Conservation (phyloP, 345 rosid species). For the Carallia brachiata region DNA sequence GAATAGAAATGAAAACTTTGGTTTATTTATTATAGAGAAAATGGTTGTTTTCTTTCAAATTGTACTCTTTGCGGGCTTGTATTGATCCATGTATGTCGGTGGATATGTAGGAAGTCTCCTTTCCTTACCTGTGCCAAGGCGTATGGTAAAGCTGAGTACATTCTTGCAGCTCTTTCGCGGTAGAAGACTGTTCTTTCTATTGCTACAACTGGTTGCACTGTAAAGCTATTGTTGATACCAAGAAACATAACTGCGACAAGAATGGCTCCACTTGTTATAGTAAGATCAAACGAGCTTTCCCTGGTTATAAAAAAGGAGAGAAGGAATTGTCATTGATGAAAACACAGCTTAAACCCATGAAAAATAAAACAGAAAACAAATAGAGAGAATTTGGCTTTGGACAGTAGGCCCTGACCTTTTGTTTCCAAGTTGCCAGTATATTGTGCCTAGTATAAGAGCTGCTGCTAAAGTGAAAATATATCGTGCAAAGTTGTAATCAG, state of each 20-base stretch:
- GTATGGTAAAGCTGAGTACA: conserved; percentile 54
- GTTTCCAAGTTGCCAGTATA: conserved; percentile 46
- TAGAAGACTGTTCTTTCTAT: conserved; percentile 62
- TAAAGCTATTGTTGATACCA: conserved; percentile 46
- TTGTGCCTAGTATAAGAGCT: conserved; percentile 41
- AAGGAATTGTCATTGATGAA: too few relatives aligned
- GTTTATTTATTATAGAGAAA: too few relatives aligned
- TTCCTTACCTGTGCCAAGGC: conserved; percentile 55
- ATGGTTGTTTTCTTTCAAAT: too few relatives aligned
- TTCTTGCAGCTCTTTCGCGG: conserved; percentile 59
- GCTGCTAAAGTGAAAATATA: conserved; percentile 36
- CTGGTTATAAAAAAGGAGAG: conserved; percentile 13
- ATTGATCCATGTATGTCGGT: too few relatives aligned
- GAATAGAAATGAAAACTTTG: too few relatives aligned
- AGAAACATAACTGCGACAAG: conserved; percentile 41
- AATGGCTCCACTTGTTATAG: conserved; percentile 49
- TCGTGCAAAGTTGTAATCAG: conserved; percentile 45
- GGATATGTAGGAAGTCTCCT: too few relatives aligned
- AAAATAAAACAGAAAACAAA: too few relatives aligned
- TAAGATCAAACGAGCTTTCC: conserved; percentile 36
- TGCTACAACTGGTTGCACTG: conserved; percentile 50
- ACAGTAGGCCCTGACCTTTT: conserved; percentile 25
- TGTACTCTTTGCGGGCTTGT: too few relatives aligned
- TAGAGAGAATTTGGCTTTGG: too few relatives aligned
- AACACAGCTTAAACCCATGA: too few relatives aligned